These are phyloP conservation scores for Vigna angularis DNA, from an alignment of 306 rosid species.

Conservation along the genomic window DNA sequence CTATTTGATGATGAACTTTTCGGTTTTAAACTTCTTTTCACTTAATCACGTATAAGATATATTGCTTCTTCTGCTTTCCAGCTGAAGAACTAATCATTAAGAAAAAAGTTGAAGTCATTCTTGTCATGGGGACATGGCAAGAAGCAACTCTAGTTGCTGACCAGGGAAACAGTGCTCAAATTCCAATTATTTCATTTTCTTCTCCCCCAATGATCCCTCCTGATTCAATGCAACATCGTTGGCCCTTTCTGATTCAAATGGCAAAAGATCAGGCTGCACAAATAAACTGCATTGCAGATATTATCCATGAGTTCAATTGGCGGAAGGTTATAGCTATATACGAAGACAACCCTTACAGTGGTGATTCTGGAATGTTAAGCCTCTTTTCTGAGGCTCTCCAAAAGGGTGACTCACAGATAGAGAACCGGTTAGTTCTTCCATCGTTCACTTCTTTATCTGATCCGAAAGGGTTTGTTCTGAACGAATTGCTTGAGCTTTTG, in stretches of 20 bases:
- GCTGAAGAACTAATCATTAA: constrained; percentile 55
- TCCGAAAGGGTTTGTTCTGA: constrained; percentile 58
- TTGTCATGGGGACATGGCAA: constrained; percentile 57
- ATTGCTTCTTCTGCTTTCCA: constrained; percentile 40
- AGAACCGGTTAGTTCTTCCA: constrained; percentile 62
- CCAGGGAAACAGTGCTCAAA: constrained; percentile 50
- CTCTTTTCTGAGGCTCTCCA: constrained; percentile 68
- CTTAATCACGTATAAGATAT: neutral
- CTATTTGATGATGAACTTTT: neutral
- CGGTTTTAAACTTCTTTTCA: no score
- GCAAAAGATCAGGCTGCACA: constrained; percentile 45
- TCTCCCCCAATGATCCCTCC: constrained; percentile 39
- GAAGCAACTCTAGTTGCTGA: constrained; percentile 69
- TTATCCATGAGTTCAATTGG: constrained; percentile 45
- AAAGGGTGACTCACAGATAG: constrained; percentile 55
- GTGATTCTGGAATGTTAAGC: constrained; percentile 53
- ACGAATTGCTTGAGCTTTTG: constrained; percentile 55
- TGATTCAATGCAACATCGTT: constrained; percentile 41
- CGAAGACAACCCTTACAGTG: constrained; percentile 56
- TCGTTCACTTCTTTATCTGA: constrained; percentile 51
- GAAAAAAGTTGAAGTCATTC: constrained; percentile 47
- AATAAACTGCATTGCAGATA: constrained; percentile 61
- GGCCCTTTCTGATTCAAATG: constrained; percentile 69
- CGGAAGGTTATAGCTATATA: constrained; percentile 55
- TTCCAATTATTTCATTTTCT: constrained; percentile 63